Evolutionary conservation across 257 asterid species (phyloP).

Genomic region (Lantana camara): DNA sequence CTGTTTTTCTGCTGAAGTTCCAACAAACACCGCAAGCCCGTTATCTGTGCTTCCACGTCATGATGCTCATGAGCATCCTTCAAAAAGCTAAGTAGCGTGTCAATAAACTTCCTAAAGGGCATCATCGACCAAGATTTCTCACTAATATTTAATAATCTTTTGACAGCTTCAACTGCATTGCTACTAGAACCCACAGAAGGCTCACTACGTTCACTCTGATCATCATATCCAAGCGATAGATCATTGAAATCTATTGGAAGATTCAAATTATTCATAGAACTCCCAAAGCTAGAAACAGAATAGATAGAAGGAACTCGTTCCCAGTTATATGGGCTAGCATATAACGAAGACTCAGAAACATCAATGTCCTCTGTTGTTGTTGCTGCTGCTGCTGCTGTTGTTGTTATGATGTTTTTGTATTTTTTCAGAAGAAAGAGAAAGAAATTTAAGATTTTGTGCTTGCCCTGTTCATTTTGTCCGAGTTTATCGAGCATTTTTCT

Average conservation of each 20-base stretch:
- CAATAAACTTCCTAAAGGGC: not conserved
- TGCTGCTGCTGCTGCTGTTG: not conserved
- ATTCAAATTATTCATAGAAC: conserved; percentile 47
- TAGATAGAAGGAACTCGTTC: not conserved
- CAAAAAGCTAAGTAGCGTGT: not conserved
- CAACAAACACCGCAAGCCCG: not conserved
- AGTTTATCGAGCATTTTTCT: not conserved
- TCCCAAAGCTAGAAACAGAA: conserved; percentile 55
- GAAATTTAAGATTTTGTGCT: not conserved
- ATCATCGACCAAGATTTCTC: not conserved
- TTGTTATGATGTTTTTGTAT: not conserved
- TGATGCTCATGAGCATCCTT: not conserved
- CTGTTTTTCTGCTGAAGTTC: not conserved
- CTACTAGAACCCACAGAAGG: not conserved
- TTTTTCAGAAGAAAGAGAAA: not conserved
- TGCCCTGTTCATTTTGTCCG: not conserved
- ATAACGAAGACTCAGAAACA: not conserved
- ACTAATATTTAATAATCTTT: not conserved
- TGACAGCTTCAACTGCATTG: not conserved
- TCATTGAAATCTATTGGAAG: conserved; percentile 49
- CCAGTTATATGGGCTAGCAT: not conserved
- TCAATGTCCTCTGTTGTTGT: not conserved
- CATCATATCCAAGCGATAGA: conserved; percentile 37
- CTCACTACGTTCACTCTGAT: conserved; percentile 7
- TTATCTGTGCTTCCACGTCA: conserved; percentile 5